Evolutionary conservation across 176 grass and related monocot species (phyloP).

Genomic region (Echinochloa phyllopogon): DNA sequence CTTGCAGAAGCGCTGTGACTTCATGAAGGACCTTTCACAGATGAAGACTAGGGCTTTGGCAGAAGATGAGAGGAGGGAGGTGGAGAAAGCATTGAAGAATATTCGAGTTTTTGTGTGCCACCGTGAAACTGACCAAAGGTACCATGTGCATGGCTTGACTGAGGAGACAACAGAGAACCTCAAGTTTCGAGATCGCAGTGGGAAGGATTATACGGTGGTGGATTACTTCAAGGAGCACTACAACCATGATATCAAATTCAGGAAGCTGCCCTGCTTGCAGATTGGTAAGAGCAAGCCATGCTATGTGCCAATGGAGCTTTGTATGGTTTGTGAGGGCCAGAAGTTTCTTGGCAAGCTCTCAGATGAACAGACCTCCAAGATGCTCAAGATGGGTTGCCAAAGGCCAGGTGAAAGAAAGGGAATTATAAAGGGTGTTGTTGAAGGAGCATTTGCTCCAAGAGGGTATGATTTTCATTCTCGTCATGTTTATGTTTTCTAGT

Average conservation of each 20-base stretch:
- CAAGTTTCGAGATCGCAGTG: conserved; percentile 85
- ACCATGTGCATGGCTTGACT: conserved; percentile 77
- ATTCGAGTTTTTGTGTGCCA: conserved; percentile 86
- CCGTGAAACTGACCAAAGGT: conserved; percentile 87
- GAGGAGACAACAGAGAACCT: conserved; percentile 80
- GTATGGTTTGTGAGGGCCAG: conserved; percentile 88
- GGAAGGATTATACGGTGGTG: conserved; percentile 75
- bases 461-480: conserved; percentile 55
- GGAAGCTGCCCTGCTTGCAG: conserved; percentile 93
- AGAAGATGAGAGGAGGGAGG: conserved; percentile 74
- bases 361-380: conserved; percentile 82
- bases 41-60: conserved; percentile 61
- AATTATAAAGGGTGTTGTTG: conserved; percentile 79
- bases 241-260: conserved; percentile 95
- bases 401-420: conserved; percentile 81
- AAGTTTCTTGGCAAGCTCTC: conserved; percentile 93
- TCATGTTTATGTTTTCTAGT: conserved; percentile 27
- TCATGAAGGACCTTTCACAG: conserved; percentile 72
- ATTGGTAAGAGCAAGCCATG: conserved; percentile 91
- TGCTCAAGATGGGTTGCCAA: conserved; percentile 92
- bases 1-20: conserved; percentile 86
- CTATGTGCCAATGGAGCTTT: conserved; percentile 95
- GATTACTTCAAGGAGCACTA: conserved; percentile 96
- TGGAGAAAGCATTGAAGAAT: conserved; percentile 89
- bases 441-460: conserved; percentile 56